Conservation (phyloP, 2,329 filamentous ascomycete species). For the Pyrenophora graminea region DNA sequence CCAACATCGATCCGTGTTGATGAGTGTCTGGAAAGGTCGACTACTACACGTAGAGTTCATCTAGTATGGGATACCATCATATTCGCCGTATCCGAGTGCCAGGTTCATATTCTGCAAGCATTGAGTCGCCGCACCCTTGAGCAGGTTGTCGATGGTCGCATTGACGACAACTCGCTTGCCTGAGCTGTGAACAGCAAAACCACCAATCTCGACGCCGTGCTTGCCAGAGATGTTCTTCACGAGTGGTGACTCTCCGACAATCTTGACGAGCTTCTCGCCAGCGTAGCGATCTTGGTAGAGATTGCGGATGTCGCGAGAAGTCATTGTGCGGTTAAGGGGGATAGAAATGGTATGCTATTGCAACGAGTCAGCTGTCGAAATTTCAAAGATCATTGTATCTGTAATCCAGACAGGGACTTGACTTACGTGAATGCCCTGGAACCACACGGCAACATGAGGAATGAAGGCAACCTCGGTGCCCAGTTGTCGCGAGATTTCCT, state of each 20-base stretch:
- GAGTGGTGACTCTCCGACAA: constrained; percentile 81
- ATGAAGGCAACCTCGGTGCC: constrained; percentile 79
- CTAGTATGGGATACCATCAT: constrained; percentile 75
- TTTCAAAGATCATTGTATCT: neutral
- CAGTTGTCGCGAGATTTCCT: constrained; percentile 81
- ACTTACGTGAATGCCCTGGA: constrained; percentile 81
- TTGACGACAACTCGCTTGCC: constrained; percentile 94
- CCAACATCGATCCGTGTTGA: no score
- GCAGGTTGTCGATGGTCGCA: constrained; percentile 88
- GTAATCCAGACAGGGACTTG: neutral
- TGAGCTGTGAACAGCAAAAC: constrained; percentile 87
- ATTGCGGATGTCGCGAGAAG: constrained; percentile 86
- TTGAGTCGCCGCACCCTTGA: constrained; percentile 92
- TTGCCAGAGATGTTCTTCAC: constrained; percentile 84
- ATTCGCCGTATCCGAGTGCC: constrained; percentile 84
- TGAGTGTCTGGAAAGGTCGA: no score
- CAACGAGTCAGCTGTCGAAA: neutral
- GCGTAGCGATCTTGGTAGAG: constrained; percentile 96
- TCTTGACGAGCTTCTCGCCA: constrained; percentile 92
- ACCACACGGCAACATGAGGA: constrained; percentile 95
- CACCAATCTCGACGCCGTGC: constrained; percentile 92
- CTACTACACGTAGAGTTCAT: neutral
- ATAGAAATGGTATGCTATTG: constrained; percentile 80
- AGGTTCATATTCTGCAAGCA: constrained; percentile 96
- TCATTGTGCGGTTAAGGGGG: constrained; percentile 83